These are phyloP conservation scores for Suhomyces tanzawaensis DNA, from an alignment of 805 yeast genomes.

Conservation along the genomic window DNA sequence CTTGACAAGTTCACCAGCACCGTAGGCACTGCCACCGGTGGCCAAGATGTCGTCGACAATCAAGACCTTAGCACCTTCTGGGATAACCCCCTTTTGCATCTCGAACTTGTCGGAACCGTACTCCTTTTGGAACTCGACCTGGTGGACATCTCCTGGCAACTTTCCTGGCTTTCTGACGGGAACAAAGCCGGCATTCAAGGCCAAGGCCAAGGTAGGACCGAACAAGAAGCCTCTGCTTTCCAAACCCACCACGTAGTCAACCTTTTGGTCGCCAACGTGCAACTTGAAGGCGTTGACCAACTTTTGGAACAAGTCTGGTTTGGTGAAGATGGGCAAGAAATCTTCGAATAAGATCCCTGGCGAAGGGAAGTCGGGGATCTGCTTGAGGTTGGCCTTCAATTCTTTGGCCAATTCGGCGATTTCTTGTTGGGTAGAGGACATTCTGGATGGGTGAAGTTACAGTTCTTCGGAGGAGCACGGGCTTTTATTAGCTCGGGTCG, in stretches of 20 bases:
- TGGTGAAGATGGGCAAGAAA: conserved; percentile 88
- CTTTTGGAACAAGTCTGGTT: conserved; percentile 77
- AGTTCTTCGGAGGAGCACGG: too few species aligned
- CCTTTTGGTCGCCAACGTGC: conserved; percentile 62
- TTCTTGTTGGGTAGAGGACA: conserved; percentile 12
- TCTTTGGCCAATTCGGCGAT: conserved; percentile 36
- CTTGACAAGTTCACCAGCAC: conserved; percentile 82
- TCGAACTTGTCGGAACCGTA: conserved; percentile 90
- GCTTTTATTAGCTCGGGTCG: too few species aligned
- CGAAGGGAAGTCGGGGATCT: conserved; percentile 91
- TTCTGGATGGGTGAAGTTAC: too few species aligned
- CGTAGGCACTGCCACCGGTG: conserved; percentile 94
- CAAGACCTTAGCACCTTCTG: conserved; percentile 75
- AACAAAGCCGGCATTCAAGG: conserved; percentile 83
- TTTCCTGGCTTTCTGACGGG: conserved; percentile 96
- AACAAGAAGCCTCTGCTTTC: conserved; percentile 97
- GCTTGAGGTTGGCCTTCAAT: conserved; percentile 42
- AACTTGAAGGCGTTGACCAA: conserved; percentile 76
- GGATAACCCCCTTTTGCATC: conserved; percentile 79
- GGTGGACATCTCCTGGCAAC: conserved; percentile 79
- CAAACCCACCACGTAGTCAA: conserved; percentile 89
- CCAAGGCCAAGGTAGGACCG: conserved; percentile 93
- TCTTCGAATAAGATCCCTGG: conserved; percentile 95
- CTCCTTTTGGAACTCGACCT: conserved; percentile 81
- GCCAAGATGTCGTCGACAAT: conserved; percentile 97